Evolutionary conservation across 768 basidiomycete species (phyloP).

Genomic region (Leccinum broughii): DNA sequence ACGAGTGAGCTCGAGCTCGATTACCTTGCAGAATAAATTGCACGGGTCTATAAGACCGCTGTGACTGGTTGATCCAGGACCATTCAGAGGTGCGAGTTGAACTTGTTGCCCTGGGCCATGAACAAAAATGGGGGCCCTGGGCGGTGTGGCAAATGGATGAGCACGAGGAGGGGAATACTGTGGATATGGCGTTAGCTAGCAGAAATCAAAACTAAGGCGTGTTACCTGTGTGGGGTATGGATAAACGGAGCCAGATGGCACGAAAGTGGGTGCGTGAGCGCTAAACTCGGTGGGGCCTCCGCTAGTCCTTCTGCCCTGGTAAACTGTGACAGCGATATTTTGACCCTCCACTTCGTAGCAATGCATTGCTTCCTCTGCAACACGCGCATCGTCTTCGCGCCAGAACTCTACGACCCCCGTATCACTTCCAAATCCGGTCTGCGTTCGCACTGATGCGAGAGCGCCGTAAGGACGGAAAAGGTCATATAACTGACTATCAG

Average conservation of each 20-base stretch:
- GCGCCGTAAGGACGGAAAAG: constrained; percentile 84
- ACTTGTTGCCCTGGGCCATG: constrained; percentile 92
- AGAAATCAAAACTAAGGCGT: constrained; percentile 8
- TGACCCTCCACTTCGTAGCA: constrained; percentile 81
- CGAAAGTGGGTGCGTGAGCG: constrained; percentile 71
- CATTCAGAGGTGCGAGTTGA: constrained; percentile 70
- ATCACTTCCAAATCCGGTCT: constrained; percentile 74
- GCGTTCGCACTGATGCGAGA: constrained; percentile 72
- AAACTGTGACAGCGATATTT: constrained; percentile 81
- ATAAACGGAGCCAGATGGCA: constrained; percentile 67
- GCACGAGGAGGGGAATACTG: constrained; percentile 72
- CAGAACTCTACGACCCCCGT: constrained; percentile 83
- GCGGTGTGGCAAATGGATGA: constrained; percentile 45
- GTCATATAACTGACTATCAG: constrained; percentile 78
- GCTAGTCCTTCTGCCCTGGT: constrained; percentile 61
- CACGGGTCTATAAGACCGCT: constrained; percentile 90
- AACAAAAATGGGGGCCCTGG: constrained; percentile 53
- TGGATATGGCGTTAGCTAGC: constrained; percentile 2
- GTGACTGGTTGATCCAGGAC: constrained; percentile 80
- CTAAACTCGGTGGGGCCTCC: constrained; percentile 66
- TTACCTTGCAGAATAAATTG: constrained; percentile 86
- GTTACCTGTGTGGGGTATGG: constrained; percentile 63
- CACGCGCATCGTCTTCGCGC: constrained; percentile 80
- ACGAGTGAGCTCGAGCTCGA: constrained; percentile 10
- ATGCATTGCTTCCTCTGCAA: constrained; percentile 80